These are phyloP conservation scores for Exophiala lecanii-corni DNA, from an alignment of 2,329 filamentous ascomycete genomes.

Conservation along the genomic window DNA sequence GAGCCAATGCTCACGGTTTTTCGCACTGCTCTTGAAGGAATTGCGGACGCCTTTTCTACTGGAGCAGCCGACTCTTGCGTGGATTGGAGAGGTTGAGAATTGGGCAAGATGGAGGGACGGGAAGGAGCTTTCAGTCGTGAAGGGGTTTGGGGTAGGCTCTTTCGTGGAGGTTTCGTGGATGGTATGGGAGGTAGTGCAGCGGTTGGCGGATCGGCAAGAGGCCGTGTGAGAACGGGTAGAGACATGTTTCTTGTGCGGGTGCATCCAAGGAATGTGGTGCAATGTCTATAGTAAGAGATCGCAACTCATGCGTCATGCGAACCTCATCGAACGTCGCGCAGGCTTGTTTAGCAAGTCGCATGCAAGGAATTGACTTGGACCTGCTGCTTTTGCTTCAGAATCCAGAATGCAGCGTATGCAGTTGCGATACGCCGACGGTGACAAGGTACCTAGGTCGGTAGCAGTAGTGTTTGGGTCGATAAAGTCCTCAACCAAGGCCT, in stretches of 20 bases:
- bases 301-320: neutral
- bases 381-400: too few relatives aligned
- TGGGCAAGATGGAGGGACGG: slow-evolving; percentile 44
- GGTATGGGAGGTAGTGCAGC: slow-evolving; percentile 71
- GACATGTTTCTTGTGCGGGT: slow-evolving; percentile 14
- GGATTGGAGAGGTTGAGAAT: slow-evolving; percentile 47
- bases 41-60: slow-evolving; percentile 44
- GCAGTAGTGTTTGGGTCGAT: too few relatives aligned
- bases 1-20: slow-evolving; percentile 91
- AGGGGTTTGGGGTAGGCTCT: slow-evolving; percentile 48
- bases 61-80: slow-evolving; percentile 54
- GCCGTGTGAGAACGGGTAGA: slow-evolving; percentile 42
- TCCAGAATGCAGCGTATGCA: too few relatives aligned
- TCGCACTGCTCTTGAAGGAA: slow-evolving; percentile 63
- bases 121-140: slow-evolving; percentile 40
- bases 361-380: too few relatives aligned
- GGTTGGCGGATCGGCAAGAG: slow-evolving; percentile 62
- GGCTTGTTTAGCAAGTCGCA: slow-evolving; percentile 1
- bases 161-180: slow-evolving; percentile 62
- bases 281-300: neutral
- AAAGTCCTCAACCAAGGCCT: too few relatives aligned
- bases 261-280: neutral
- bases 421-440: too few relatives aligned
- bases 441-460: too few relatives aligned
- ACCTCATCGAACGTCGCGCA: neutral